These are phyloP conservation scores for Xylaria multiplex DNA, from an alignment of 2,329 filamentous ascomycete species.

Conservation along the genomic window DNA sequence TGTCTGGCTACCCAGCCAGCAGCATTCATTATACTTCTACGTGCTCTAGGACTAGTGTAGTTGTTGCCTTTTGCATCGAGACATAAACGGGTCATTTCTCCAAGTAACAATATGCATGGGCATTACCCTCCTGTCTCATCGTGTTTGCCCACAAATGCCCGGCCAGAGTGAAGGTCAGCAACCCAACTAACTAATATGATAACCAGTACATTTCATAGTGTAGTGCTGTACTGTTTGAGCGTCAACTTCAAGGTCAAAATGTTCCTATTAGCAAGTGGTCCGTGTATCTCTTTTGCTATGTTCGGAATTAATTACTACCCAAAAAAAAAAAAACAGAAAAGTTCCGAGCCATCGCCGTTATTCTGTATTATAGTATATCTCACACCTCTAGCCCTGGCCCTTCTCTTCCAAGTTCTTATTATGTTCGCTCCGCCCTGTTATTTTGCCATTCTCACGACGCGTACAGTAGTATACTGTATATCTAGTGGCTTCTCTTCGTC, in stretches of 20 bases:
- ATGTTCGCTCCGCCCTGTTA: constrained; percentile 1
- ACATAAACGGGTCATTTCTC: not conserved
- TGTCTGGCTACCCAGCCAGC: too few relatives aligned
- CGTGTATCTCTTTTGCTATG: not conserved
- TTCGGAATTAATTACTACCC: not conserved
- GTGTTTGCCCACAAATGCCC: not conserved
- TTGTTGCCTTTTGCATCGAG: not conserved
- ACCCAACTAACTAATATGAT: not conserved
- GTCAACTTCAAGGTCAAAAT: not conserved
- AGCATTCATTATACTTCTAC: not conserved
- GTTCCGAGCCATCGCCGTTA: constrained; percentile 1
- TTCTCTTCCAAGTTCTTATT: constrained; percentile 1
- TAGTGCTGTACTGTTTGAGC: not conserved
- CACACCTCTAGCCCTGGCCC: not conserved
- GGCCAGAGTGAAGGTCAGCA: not conserved
- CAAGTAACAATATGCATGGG: not conserved
- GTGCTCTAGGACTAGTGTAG: not conserved
- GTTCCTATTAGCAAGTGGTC: not conserved
- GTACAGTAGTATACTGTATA: not conserved
- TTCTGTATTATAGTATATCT: not conserved
- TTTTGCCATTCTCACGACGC: constrained; percentile 7
- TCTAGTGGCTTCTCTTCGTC: constrained; percentile 9
- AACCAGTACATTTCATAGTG: not conserved
- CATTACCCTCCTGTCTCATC: not conserved
- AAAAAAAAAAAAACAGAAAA: not conserved